These are phyloP conservation scores for Boletus rubescentipes DNA, from an alignment of 768 basidiomycete species.

Conservation along the genomic window DNA sequence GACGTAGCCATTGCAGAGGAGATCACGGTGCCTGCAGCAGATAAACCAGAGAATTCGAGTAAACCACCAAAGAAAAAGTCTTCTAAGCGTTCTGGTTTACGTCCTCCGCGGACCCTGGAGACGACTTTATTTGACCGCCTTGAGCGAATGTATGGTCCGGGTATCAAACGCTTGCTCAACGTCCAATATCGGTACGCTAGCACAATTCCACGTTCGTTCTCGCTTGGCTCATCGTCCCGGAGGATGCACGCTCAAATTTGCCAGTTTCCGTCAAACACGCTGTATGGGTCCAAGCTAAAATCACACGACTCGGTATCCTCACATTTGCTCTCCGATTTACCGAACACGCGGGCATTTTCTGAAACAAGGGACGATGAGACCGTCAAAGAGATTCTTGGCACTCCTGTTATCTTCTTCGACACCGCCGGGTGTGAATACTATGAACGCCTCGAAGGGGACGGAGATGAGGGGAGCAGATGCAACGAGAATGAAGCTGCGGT, in stretches of 20 bases:
- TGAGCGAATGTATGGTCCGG: constrained; percentile 80
- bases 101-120: constrained; percentile 73
- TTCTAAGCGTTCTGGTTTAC: constrained; percentile 31
- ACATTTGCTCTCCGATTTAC: constrained; percentile 71
- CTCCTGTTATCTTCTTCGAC: constrained; percentile 90
- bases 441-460: constrained; percentile 73
- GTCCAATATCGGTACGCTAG: constrained; percentile 78
- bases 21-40: background rate
- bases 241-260: constrained; percentile 92
- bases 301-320: constrained; percentile 70
- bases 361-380: constrained; percentile 57
- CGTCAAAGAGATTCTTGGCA: constrained; percentile 66
- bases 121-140: constrained; percentile 91
- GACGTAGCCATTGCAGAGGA: constrained; percentile 26
- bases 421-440: constrained; percentile 94
- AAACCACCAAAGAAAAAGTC: constrained; percentile 11
- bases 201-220: background rate
- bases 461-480: constrained; percentile 86
- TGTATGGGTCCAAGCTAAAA: constrained; percentile 71
- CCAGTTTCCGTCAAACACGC: constrained; percentile 76
- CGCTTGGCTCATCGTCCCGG: background rate
- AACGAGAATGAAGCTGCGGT: constrained; percentile 95
- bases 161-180: constrained; percentile 83
- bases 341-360: constrained; percentile 43
- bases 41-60: background rate